Base-by-base conservation (phyloP, 2,329 filamentous ascomycete species). In the Aureobasidium melanogenum region DNA sequence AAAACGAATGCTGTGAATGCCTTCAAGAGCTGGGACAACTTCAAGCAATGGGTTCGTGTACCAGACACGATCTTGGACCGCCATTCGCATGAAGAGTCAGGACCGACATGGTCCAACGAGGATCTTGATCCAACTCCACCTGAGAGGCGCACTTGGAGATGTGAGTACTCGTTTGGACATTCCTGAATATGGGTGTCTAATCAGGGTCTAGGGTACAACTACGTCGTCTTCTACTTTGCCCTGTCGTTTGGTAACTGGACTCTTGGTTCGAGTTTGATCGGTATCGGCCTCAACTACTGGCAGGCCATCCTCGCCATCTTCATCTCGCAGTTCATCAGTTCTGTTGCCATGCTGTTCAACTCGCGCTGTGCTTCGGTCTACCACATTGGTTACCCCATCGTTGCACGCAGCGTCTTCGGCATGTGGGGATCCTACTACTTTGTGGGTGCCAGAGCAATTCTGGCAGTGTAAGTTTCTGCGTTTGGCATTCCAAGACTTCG, bases 281-380 rank as follows among this genome's bases (percentile, higher is more conserved):
- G 75, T 19, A 73, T 77, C 50, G 76, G 76, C 5, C 67, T 78
- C 44, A 77, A 74, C 65, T 79, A 76, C 75, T 78, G 75, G 75
- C 73, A 76, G 65, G 64, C 71, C 28, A 76, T 77, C 55, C 43
- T 79, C 10, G 74, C 77, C 46, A 77, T 78, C 63, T 77, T 79
- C 64, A 68, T 74, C 39, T 74, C 72, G 36, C 75, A 77, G 62
- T 32, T 73, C 52, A 76, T 79, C 64, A 72, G 70, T 8, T 76
- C 74, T 12, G 65, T 76, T 43, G 75, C 75, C 50, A 77, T 77
- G 71, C 72, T 74, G 60, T 75, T 78, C 69, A 79, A 79, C 67
- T 75, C 74, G 17, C 71, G 76, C 46, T 73, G 71, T 52, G 75
- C 76, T 3, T 71, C 68, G 17, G 70, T 73, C 14, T 78, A 78